These are phyloP conservation scores for Nicotiana rustica DNA, from an alignment of 305 asterid genomes.

Conservation along the genomic window DNA sequence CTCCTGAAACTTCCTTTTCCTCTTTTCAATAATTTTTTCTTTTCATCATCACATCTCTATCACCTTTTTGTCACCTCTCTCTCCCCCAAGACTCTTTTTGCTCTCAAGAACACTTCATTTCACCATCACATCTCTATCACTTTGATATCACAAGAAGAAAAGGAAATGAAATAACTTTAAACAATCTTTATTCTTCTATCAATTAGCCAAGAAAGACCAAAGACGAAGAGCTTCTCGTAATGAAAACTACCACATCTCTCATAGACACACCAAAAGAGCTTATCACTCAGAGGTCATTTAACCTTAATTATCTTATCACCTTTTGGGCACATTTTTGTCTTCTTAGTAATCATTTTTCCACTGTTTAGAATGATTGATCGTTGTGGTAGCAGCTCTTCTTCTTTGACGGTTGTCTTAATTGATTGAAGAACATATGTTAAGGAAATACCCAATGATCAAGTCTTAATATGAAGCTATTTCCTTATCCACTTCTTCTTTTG, in stretches of 20 bases:
- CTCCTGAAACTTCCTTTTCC: background rate
- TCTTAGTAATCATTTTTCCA: background rate
- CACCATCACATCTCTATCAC: background rate
- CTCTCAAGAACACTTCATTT: background rate
- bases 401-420: background rate
- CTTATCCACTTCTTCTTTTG: background rate
- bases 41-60: background rate
- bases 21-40: background rate
- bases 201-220: background rate
- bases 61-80: background rate
- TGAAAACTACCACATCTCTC: background rate
- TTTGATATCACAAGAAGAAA: slow-evolving; percentile 1
- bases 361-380: background rate
- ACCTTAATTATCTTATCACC: background rate
- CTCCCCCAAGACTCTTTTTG: background rate
- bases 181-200: background rate
- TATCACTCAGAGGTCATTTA: background rate
- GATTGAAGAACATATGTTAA: background rate
- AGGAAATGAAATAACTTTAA: background rate
- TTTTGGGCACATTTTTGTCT: background rate
- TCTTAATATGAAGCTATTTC: slow-evolving; percentile 11
- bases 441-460: background rate
- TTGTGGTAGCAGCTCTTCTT: slow-evolving; percentile 7
- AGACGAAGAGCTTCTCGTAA: background rate
- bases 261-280: background rate